Conservation (phyloP, 768 basidiomycete species). For the Brasilioporus rufonigricans region DNA sequence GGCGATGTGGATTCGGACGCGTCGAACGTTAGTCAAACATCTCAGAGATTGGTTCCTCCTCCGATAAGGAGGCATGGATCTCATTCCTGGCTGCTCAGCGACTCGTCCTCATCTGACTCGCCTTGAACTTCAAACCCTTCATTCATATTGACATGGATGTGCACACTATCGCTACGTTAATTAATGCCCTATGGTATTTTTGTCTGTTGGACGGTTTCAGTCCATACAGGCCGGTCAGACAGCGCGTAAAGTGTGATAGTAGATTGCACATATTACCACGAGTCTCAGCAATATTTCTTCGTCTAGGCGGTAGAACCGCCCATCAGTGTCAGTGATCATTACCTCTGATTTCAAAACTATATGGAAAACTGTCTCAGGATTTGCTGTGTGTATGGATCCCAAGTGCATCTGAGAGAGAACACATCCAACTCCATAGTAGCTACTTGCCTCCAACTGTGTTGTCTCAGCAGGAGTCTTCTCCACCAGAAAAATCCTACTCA, state of each 20-base stretch:
- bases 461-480: too few species aligned
- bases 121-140: neutral
- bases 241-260: neutral
- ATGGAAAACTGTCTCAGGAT: too few species aligned
- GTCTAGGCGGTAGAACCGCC: too few species aligned
- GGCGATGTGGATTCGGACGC: constrained; percentile 22
- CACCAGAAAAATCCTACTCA: too few species aligned
- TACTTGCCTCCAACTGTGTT: too few species aligned
- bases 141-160: neutral
- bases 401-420: too few species aligned
- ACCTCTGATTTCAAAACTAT: too few species aligned
- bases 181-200: neutral
- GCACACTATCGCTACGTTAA: neutral
- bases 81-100: constrained; percentile 15
- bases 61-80: neutral
- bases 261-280: neutral
- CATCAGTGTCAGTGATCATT: too few species aligned
- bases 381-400: too few species aligned
- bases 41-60: constrained; percentile 7
- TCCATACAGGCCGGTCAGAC: neutral
- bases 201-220: neutral
- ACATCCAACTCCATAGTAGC: too few species aligned
- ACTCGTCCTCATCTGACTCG: constrained; percentile 6
- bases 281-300: too few species aligned
- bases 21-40: constrained; percentile 12